A percentile compares a stretch with the other conserved stretches of the same genome.
These are phyloP conservation scores for Tricholoma hemisulphureum DNA, from an alignment of 768 basidiomycete genomes.

Conservation along the genomic window DNA sequence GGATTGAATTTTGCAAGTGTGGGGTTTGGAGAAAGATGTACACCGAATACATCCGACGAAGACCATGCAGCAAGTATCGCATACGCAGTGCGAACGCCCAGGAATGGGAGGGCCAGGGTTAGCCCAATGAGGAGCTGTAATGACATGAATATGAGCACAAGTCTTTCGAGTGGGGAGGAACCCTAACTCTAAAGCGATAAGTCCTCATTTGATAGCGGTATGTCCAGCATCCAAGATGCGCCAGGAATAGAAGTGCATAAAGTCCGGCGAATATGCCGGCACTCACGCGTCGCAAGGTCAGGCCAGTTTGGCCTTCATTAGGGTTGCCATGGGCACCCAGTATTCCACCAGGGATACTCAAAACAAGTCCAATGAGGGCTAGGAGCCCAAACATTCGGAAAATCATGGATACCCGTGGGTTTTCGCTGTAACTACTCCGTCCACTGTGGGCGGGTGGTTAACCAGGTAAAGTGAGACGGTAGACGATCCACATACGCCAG, in stretches of 20 bases:
- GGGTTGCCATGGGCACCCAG: constrained; percentile 39
- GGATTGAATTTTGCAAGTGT: constrained; percentile 56
- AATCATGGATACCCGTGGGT: constrained; percentile 36
- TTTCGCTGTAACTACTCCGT: constrained; percentile 52
- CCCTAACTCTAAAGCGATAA: constrained; percentile 45
- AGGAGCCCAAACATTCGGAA: constrained; percentile 38
- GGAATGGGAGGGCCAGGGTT: constrained; percentile 55
- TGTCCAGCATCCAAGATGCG: constrained; percentile 42
- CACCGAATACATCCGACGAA: constrained; percentile 44
- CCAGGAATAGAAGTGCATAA: constrained; percentile 39
- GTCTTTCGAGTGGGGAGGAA: neutral
- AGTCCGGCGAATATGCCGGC: constrained; percentile 42
- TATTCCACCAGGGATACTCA: constrained; percentile 47
- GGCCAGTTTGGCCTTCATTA: constrained; percentile 31
- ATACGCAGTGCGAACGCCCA: constrained; percentile 58
- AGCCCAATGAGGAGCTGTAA: constrained; percentile 56
- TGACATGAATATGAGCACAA: neutral
- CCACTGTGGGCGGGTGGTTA: constrained; percentile 37
- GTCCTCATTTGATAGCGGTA: constrained; percentile 47
- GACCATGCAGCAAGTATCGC: constrained; percentile 59
- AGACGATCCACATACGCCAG: constrained; percentile 36
- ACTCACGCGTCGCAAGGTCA: constrained; percentile 42
- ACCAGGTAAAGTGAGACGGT: constrained; percentile 11
- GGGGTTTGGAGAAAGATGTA: constrained; percentile 34
- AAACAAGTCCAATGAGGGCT: constrained; percentile 37